Conservation (phyloP, 768 basidiomycete species). For the Sistotremastrum niveocremeum region DNA sequence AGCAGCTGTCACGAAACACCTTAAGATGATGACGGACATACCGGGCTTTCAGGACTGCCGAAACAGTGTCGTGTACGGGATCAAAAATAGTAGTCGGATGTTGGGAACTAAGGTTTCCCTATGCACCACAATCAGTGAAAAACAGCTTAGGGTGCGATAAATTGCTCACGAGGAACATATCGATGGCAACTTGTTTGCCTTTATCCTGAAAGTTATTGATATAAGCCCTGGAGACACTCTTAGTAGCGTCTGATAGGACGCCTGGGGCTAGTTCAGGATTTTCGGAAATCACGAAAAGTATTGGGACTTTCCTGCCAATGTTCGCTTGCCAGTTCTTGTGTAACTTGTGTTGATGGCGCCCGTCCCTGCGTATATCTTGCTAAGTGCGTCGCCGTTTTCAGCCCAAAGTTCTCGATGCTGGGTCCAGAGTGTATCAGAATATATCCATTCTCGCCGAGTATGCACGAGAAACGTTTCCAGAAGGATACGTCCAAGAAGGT, state of each 20-base stretch:
- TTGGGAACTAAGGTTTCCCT: conserved; percentile 92
- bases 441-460: conserved; percentile 64
- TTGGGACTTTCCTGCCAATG: conserved; percentile 45
- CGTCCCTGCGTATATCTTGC: conserved; percentile 88
- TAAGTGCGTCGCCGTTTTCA: conserved; percentile 88
- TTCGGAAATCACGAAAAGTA: conserved; percentile 15
- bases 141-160: neutral
- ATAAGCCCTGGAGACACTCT: conserved; percentile 90
- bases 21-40: conserved; percentile 14
- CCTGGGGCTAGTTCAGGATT: conserved; percentile 28
- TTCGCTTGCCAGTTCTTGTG: conserved; percentile 89
- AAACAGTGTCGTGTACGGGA: conserved; percentile 82
- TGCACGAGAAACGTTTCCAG: conserved; percentile 75
- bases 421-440: conserved; percentile 59
- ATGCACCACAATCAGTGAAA: conserved; percentile 1
- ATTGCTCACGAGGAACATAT: conserved; percentile 74
- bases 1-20: neutral
- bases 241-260: conserved; percentile 89
- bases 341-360: conserved; percentile 93
- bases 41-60: conserved; percentile 57
- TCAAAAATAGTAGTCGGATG: conserved; percentile 84
- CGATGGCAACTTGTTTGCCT: conserved; percentile 86
- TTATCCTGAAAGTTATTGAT: conserved; percentile 98
- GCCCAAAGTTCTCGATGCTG: conserved; percentile 94
- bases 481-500: conserved; percentile 74